phyloP scores from a whole-genome alignment of 2,329 filamentous ascomycete genomes.

The Penicillium sclerotigenum region DNA sequence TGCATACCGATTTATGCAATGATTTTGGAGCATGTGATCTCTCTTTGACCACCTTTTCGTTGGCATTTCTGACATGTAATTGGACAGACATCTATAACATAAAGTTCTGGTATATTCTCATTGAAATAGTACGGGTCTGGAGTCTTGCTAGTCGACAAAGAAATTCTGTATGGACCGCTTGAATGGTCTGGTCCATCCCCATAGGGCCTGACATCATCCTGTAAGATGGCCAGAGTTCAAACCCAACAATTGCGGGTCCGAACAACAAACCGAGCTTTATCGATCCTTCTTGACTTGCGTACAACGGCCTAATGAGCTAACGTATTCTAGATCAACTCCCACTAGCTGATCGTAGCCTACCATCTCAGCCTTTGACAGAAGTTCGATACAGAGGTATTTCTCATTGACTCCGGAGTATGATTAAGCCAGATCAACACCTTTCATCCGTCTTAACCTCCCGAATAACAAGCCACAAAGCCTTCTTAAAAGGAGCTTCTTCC shows the following conservation, averaged over 20 bases:
- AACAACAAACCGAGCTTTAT: no score
- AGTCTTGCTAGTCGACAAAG: neutral
- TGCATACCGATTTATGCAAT: neutral
- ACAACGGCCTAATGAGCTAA: no score
- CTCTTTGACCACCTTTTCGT: neutral
- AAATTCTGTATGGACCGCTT: no score
- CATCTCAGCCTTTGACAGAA: neutral
- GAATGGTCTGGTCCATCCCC: no score
- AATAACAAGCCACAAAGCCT: conserved; percentile 20
- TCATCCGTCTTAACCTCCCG: conserved; percentile 2
- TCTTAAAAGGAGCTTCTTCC: conserved; percentile 9
- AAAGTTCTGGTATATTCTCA: neutral
- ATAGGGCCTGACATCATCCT: no score
- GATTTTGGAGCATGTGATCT: neutral
- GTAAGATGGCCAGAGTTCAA: no score
- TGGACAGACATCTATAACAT: neutral
- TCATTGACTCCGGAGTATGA: neutral
- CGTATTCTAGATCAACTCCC: no score
- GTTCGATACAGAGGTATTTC: neutral
- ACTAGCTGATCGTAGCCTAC: no score
- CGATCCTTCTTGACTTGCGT: no score
- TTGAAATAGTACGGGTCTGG: neutral
- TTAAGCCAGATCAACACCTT: neutral
- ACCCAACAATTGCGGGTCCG: no score
- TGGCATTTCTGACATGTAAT: neutral